Evolutionary conservation across 2,329 filamentous ascomycete genomes (phyloP), one percentile per base, ranked within the genome.

Genomic region (Ascochyta pisi): DNA sequence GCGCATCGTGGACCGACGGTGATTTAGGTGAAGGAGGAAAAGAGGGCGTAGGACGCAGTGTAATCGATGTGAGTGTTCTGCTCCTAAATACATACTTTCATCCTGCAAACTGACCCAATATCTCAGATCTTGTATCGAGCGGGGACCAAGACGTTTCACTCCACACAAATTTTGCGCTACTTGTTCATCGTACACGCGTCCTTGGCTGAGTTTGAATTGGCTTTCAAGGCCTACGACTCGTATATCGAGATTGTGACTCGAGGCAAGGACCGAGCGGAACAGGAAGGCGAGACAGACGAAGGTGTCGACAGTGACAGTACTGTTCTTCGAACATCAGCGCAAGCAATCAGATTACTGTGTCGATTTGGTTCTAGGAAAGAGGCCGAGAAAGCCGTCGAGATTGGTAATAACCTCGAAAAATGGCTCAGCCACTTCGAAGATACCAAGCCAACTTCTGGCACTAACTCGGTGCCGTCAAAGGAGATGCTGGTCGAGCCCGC

Each of bases 121-220:
- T n/a, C 40, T 22, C 39, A 95, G 74, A 90, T 92, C 26, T 82
- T 99, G 6, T 99, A 98, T 75, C 89, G 89, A 35, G 91, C 93
- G 22, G 91, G 94, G 7, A 92, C 90, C 9, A 96, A 95, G 75
- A 96, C 93, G 0, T 99, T 95, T 70, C 95, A 99, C 76, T 99
- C 95, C 1, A 96, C 94, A 1, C 81, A 92, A 9, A 90, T 98
- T 59, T 79, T 99, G 27, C 85, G 94, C 54, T 86, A 93, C 67
- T 82, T 99, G 0, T 98, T 98, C 71, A 89, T 87, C 10, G 89
- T 96, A 2, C 95, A 99, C 73, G 82, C 94, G 16, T 86, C 92
- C 2, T 82, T 97, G 16, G 92, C 92, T 8, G 94, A 99, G 65
- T 98, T 97, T 63, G 91, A 96, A 52, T 80, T 98, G 44, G 93